These are phyloP conservation scores for Podaxis mareebaensis DNA, from an alignment of 768 basidiomycete genomes.

Conservation along the genomic window DNA sequence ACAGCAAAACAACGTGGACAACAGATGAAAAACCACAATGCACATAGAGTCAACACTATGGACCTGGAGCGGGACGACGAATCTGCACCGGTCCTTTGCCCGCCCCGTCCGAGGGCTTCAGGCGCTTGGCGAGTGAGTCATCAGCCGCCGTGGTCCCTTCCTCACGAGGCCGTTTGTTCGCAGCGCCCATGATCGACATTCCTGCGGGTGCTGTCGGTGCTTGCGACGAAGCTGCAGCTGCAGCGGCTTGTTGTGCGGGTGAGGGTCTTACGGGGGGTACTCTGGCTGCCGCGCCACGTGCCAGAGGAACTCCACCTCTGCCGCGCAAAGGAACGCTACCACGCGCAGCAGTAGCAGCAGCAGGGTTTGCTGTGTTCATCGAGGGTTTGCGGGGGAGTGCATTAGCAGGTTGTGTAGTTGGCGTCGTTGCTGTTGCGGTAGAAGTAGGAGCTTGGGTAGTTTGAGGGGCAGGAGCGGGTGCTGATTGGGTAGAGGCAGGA, in stretches of 20 bases:
- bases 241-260: slow-evolving; percentile 18
- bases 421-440: slow-evolving; percentile 22
- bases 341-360: slow-evolving; percentile 14
- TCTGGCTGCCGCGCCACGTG: slow-evolving; percentile 16
- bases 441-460: slow-evolving; percentile 21
- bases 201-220: slow-evolving; percentile 32
- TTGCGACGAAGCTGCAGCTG: slow-evolving; percentile 25
- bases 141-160: slow-evolving; percentile 43
- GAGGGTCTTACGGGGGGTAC: slow-evolving; percentile 13
- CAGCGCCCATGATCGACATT: slow-evolving; percentile 65
- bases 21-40: slow-evolving; percentile 14
- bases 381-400: slow-evolving; percentile 8
- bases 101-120: slow-evolving; percentile 53
- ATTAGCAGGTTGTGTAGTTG: background rate
- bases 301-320: slow-evolving; percentile 5
- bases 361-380: background rate
- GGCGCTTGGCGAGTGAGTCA: slow-evolving; percentile 64
- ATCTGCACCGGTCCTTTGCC: slow-evolving; percentile 22
- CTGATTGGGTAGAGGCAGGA: slow-evolving; percentile 14
- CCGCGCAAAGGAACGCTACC: slow-evolving; percentile 13
- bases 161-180: slow-evolving; percentile 64
- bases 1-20: slow-evolving; percentile 14
- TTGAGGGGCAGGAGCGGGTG: slow-evolving; percentile 17
- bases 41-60: slow-evolving; percentile 17
- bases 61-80: slow-evolving; percentile 21